phyloP scores from a whole-genome alignment of 139 green algal species.

The Coccomyxa sp. region DNA sequence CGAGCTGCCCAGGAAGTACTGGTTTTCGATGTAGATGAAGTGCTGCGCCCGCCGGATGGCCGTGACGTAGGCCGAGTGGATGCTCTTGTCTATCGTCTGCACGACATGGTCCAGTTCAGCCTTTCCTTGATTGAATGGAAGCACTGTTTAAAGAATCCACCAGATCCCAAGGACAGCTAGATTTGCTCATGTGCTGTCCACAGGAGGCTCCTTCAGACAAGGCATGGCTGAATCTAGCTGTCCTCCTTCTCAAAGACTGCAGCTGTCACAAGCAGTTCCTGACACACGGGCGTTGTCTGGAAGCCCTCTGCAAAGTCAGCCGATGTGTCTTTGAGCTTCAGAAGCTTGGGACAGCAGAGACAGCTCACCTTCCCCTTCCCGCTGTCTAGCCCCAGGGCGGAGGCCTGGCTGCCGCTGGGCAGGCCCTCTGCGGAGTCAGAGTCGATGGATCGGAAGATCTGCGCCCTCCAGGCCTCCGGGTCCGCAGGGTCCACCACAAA shows the following conservation, averaged over 20 bases:
- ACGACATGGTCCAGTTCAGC: background rate
- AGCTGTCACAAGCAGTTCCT: too few relatives aligned
- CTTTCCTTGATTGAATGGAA: conserved; percentile 18
- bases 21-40: conserved; percentile 71
- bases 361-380: background rate
- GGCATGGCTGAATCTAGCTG: too few relatives aligned
- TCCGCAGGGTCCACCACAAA: conserved; percentile 14
- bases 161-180: too few relatives aligned
- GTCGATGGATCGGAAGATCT: conserved; percentile 51
- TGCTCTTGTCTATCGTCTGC: conserved; percentile 23
- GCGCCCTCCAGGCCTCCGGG: conserved; percentile 33
- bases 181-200: too few relatives aligned
- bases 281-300: too few relatives aligned
- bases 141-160: too few relatives aligned
- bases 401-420: conserved; percentile 9
- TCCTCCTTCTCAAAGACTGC: too few relatives aligned
- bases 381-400: background rate
- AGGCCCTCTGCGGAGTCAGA: conserved; percentile 16
- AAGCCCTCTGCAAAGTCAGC: too few relatives aligned
- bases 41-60: conserved; percentile 48
- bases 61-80: conserved; percentile 45
- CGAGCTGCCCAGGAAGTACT: conserved; percentile 61
- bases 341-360: too few relatives aligned
- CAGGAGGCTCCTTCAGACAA: too few relatives aligned
- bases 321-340: too few relatives aligned